phyloP scores from a whole-genome alignment of 352 stramenopile species.

The Phytophthora cactorum region DNA sequence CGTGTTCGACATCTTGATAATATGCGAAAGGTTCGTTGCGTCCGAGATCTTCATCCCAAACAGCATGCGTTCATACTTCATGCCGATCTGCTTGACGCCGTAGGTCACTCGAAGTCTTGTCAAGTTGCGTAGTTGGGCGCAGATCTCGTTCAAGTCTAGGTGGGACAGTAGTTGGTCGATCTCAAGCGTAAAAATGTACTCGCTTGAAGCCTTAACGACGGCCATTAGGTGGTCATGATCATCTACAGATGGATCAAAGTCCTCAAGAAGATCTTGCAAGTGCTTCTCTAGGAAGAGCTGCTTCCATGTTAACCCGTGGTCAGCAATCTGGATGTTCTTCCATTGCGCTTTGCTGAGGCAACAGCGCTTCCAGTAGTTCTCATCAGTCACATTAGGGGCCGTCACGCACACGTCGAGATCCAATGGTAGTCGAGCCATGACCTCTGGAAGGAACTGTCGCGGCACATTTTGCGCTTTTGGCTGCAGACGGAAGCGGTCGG shows the following conservation, averaged over 20 bases:
- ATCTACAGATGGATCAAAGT: constrained; percentile 64
- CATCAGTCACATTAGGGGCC: constrained; percentile 88
- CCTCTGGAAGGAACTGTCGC: constrained; percentile 81
- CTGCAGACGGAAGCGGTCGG: constrained; percentile 71
- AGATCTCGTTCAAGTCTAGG: constrained; percentile 89
- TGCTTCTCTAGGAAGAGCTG: constrained; percentile 91
- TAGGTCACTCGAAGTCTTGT: constrained; percentile 88
- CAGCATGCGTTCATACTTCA: constrained; percentile 95
- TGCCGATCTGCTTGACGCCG: constrained; percentile 91
- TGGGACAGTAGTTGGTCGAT: constrained; percentile 91
- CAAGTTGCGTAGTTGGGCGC: constrained; percentile 87
- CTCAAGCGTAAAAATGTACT: constrained; percentile 91
- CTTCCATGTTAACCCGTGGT: constrained; percentile 95
- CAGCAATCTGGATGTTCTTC: constrained; percentile 90
- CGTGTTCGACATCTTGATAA: constrained; percentile 81
- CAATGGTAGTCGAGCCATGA: constrained; percentile 80
- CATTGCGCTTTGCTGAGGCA: constrained; percentile 85
- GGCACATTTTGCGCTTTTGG: constrained; percentile 77
- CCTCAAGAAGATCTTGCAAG: constrained; percentile 79
- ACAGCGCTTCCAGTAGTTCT: constrained; percentile 95
- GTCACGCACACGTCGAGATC: constrained; percentile 85
- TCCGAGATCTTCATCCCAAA: constrained; percentile 97
- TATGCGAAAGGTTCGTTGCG: constrained; percentile 88
- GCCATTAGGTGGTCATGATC: constrained; percentile 71
- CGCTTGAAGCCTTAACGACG: constrained; percentile 77